Evolutionary conservation across 495 filamentous ascomycete genomes (phyloP).

Genomic region (Podospora bellae-mahoneyi): DNA sequence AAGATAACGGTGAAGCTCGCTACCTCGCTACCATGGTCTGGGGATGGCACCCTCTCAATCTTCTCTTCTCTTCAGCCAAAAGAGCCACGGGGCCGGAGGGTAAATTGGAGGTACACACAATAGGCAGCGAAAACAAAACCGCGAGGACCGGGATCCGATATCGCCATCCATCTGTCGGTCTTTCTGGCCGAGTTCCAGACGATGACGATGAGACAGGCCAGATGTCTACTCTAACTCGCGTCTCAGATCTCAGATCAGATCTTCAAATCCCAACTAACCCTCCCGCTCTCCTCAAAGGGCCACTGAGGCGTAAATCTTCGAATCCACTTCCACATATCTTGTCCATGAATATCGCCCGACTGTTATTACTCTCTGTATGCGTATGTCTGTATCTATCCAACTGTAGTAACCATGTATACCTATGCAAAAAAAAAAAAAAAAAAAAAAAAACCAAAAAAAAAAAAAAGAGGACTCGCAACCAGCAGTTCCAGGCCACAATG

Average conservation of each 20-base stretch:
- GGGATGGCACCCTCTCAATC: not conserved
- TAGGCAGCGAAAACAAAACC: not conserved
- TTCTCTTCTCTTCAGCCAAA: not conserved
- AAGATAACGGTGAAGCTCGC: not conserved
- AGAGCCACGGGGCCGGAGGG: not conserved
- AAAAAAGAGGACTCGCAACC: not conserved
- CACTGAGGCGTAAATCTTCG: not conserved
- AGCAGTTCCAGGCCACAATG: not conserved
- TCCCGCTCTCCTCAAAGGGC: not conserved
- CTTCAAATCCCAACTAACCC: not conserved
- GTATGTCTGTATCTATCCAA: not conserved
- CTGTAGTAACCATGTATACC: constrained; percentile 1
- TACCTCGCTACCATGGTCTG: not conserved
- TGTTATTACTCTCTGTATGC: not conserved
- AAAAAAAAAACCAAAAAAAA: not conserved
- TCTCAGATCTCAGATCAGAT: not conserved
- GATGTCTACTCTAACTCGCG: not conserved
- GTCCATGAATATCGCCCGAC: not conserved
- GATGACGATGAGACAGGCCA: not conserved
- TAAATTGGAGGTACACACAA: not conserved
- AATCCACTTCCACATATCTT: not conserved
- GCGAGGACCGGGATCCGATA: too few species aligned
- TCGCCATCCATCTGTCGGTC: too few species aligned
- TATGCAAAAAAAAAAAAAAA: not conserved
- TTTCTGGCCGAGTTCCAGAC: not conserved